Base-by-base conservation (phyloP, 345 rosid species). In the Ceriops decandra region DNA sequence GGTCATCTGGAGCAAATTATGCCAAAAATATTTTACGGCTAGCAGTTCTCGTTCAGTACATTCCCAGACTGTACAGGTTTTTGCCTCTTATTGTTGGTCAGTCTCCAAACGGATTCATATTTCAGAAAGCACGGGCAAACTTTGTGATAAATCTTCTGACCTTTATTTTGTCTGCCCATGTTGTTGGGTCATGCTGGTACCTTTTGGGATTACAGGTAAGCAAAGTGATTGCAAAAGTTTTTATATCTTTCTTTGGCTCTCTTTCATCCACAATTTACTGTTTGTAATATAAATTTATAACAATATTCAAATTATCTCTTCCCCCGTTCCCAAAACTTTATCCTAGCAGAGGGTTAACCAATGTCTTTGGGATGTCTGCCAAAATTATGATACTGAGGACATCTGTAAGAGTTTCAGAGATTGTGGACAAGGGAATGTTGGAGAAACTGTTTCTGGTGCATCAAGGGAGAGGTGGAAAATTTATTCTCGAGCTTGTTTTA, bases 81-180 rank as follows among this genome's bases (percentile, higher is more conserved):
- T 68, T 84, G 31, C 96, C 96, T 57, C 63, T 85, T 78, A 81
- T 93, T 73, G 85, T 86, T 68, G 97, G 98, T 9, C 90, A 80
- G 73, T 84, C 98, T 65, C 85, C 92, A 7, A 78, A 71, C 0
- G 91, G 92, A 52, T 88, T 90, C 71, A 79, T 89, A 68, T 89
- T 93, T 82, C 95, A 93, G 87, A 89, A 96, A 2, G 92, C 95
- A 53, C 81, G 91, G 95, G 91, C 87, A 60, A 93, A 86, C 73
- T 90, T 93, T 72, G 80, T 87, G 67, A 87, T 90, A 46, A 93
- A 93, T 75, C 90, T 90, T 69, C 86, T 89, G 76, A 88, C 86
- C 28, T 90, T 84, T 73, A 56, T 91, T 76, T 79, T 93, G 71
- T 69, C 90, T 61, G 92, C 90, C 62, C 98, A 93, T 72, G 73